A percentile compares a stretch with the other conserved stretches of the same genome.
phyloP scores from a whole-genome alignment of 2,329 filamentous ascomycete species.

The Daldinia sp. region DNA sequence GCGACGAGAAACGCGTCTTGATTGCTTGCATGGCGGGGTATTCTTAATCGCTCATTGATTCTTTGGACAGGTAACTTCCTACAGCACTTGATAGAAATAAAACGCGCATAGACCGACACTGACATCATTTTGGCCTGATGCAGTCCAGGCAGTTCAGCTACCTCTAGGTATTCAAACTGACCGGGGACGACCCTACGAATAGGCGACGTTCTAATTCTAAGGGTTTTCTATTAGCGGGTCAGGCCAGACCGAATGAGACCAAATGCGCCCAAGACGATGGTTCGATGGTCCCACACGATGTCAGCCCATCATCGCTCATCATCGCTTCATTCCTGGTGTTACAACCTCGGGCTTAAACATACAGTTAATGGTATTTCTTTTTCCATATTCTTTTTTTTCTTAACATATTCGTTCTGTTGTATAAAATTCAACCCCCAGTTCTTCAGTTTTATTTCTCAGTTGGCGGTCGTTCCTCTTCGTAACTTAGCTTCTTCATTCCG shows the following conservation, averaged over 20 bases:
- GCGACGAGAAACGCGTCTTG: not conserved
- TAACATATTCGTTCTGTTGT: not conserved
- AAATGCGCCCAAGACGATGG: conserved; percentile 35
- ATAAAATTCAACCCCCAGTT: conserved; percentile 6
- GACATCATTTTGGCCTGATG: conserved; percentile 37
- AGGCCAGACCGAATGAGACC: conserved; percentile 37
- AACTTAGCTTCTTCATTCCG: not conserved
- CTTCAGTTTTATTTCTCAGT: not conserved
- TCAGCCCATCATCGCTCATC: conserved; percentile 39
- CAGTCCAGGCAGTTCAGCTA: conserved; percentile 14
- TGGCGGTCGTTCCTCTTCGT: not conserved
- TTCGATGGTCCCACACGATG: conserved; percentile 42
- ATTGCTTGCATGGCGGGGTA: not conserved
- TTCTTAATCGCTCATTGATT: too few species aligned
- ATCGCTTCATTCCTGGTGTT: conserved; percentile 32
- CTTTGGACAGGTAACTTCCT: not conserved
- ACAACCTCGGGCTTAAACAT: not conserved
- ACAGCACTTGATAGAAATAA: not conserved
- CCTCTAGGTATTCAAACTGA: not conserved
- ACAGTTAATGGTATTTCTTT: not conserved
- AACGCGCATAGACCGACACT: conserved; percentile 18
- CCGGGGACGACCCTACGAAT: conserved; percentile 25
- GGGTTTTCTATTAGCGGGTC: conserved; percentile 5
- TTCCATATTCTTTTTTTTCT: not conserved
- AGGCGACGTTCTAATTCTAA: conserved; percentile 16